phyloP scores from a whole-genome alignment of 2,329 filamentous ascomycete species.

The Tolypocladium nubicola region DNA sequence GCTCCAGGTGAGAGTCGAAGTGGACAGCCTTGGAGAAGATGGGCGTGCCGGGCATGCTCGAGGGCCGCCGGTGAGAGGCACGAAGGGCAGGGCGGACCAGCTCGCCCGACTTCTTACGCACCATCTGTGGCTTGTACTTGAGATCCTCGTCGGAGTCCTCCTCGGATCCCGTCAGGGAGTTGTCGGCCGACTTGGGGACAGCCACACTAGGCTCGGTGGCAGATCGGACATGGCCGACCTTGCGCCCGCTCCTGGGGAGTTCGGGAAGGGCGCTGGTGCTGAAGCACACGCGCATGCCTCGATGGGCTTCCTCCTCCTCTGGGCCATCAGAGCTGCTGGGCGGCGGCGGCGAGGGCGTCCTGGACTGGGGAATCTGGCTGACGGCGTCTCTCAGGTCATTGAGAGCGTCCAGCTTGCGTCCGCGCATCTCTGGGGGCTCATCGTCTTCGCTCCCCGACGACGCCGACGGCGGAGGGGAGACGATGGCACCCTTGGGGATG shows the following conservation, averaged over 20 bases:
- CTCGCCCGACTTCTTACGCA: slow-evolving; percentile 97
- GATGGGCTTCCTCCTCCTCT: neutral
- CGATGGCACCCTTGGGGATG: slow-evolving; percentile 75
- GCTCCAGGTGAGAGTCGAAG: slow-evolving; percentile 92
- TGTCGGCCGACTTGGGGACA: slow-evolving; percentile 34
- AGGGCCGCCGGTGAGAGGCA: slow-evolving; percentile 70
- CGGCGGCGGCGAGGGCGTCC: slow-evolving; percentile 31
- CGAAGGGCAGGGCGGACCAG: slow-evolving; percentile 87
- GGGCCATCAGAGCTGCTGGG: neutral
- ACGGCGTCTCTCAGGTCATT: slow-evolving; percentile 73
- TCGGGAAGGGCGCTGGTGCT: slow-evolving; percentile 35
- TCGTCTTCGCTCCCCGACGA: slow-evolving; percentile 80
- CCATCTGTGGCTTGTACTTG: slow-evolving; percentile 71
- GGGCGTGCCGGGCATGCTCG: slow-evolving; percentile 94
- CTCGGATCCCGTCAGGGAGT: slow-evolving; percentile 42
- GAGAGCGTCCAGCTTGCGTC: slow-evolving; percentile 40
- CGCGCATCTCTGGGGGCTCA: slow-evolving; percentile 36
- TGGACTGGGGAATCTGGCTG: slow-evolving; percentile 53
- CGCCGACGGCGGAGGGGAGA: slow-evolving; percentile 82
- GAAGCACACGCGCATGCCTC: slow-evolving; percentile 32
- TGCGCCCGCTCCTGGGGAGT: slow-evolving; percentile 28
- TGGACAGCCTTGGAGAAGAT: slow-evolving; percentile 97
- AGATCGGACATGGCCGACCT: slow-evolving; percentile 40
- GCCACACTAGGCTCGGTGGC: slow-evolving; percentile 43
- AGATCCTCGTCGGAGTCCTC: slow-evolving; percentile 53